Base-by-base conservation (phyloP, 805 yeast genomes). In the Ogataea siamensis region DNA sequence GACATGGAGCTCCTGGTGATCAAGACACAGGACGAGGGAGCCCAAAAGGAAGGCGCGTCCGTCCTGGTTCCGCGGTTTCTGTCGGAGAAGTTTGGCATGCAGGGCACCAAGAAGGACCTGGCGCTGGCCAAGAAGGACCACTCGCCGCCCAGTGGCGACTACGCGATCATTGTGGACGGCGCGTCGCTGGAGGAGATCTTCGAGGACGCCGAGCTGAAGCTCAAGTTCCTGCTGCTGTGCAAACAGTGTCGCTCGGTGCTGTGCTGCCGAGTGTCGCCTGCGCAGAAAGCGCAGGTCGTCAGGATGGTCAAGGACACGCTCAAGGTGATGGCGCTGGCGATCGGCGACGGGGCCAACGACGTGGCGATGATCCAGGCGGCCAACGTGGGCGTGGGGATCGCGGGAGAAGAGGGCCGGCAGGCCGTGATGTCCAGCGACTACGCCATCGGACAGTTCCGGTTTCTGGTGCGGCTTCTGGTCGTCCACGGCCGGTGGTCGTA, bases 321-420 rank as follows among this genome's bases (percentile, higher is more conserved):
- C 49, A 71, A 73, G 34, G 93, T 84, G 22, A 82, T 83, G 78
- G 83, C 93, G 0, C 67, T 84, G 40, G 87, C 91, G 0, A 78
- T 84, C 56, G 94, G 94, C 21, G 94, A 84, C 57, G 94, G 94
- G 46, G 86, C 93, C 17, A 84, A 84, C 54, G 94, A 84, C 58
- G 93, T 84, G 34, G 85, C 93, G 7, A 84, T 84, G 94, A 85
- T 84, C 46, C 91, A 83, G 54, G 83, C 86, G 22, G 91, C 94
- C 4, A 82, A 85, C 57, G 78, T 85, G 22, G 94, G 94, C 40
- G 81, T 85, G 25, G 94, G 94, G 47, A 83, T 84, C 53, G 91
- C 88, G 5, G 94, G 94, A 47, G 86, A 83, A 51, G 94, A 84
- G 63, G 94, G 94, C 43, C 65, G 93, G 36, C 89, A 83, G 54